phyloP scores from a whole-genome alignment of 1,284 basidiomycete genomes.

The Agaricales sp. region DNA sequence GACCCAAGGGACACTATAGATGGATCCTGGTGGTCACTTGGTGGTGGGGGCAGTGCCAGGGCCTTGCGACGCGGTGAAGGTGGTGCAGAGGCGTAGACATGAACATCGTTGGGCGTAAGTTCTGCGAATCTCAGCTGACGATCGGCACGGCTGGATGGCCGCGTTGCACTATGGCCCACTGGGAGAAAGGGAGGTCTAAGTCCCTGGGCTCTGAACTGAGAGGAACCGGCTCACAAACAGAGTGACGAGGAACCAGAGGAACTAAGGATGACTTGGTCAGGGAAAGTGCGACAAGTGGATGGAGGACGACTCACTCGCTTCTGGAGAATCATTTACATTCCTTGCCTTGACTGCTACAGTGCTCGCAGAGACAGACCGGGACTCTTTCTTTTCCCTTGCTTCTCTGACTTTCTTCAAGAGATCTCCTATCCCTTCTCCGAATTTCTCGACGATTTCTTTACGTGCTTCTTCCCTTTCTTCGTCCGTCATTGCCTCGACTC shows the following conservation, averaged over 20 bases:
- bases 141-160: slow-evolving; percentile 29
- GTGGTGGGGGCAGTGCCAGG: slow-evolving; percentile 40
- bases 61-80: slow-evolving; percentile 51
- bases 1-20: slow-evolving; percentile 7
- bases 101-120: slow-evolving; percentile 40
- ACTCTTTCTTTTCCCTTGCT: slow-evolving; percentile 21
- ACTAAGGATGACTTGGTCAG: no score
- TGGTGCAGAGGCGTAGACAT: slow-evolving; percentile 73
- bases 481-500: slow-evolving; percentile 32
- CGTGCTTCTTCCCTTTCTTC: slow-evolving; percentile 34
- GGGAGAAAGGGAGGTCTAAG: no score
- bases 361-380: no score
- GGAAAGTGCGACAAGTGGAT: not conserved
- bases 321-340: not conserved
- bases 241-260: no score
- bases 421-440: slow-evolving; percentile 40
- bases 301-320: not conserved
- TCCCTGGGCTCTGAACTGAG: slow-evolving; percentile 6
- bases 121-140: slow-evolving; percentile 46
- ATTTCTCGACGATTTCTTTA: slow-evolving; percentile 38
- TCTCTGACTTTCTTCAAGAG: slow-evolving; percentile 34
- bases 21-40: slow-evolving; percentile 28
- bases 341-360: no score
- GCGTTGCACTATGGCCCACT: slow-evolving; percentile 21
- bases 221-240: no score